Evolutionary conservation across 179 eudicot species (phyloP), one percentile per base, ranked within the genome.

Genomic region (Patellifolia procumbens): DNA sequence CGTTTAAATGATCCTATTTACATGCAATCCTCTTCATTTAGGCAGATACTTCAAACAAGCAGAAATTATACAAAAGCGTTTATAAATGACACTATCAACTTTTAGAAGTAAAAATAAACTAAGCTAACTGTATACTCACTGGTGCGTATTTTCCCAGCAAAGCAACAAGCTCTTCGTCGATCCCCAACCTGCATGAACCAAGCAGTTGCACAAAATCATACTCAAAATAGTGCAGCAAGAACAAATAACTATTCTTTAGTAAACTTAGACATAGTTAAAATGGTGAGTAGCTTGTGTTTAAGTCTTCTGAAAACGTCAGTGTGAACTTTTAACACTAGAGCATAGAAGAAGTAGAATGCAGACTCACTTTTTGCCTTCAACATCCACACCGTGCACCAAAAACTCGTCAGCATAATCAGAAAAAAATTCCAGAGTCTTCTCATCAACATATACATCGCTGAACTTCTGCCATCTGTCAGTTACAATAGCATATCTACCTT

Each of bases 391-490:
- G 78, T 94, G 98, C 72, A 94, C 97, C 77, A 94, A 90, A 86
- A 94, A 94, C 77, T 94, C 98, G 80, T 94, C 95, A 62, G 97
- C 95, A 83, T 87, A 91, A 15, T 28, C 68, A 22, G 97, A 91
- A 74, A 94, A 95, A 84, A 86, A 88, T 60, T 87, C 85, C 83
- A 94, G 70, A 58, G 96, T 86, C 55, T 82, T 79, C 73, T 87
- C 82, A 62, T 90, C 92, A 63, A 94, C 90, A 85, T 74, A 89
- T 49, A 94, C 93, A 71, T 94, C 90, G 42, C 80, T 92, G 76
- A 94, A 94, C 86, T 94, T 92, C 89, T 94, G 98, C 98, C 98
- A 94, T 83, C 98, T 87, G 74, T 94, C 98, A 20, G 98, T 94
- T 31, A 94, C 98, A 74, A 94, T 88, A 34, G 91, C 93, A 83